Base-by-base conservation (phyloP, 176 grass and related monocot genomes). In the Poa pratensis region DNA sequence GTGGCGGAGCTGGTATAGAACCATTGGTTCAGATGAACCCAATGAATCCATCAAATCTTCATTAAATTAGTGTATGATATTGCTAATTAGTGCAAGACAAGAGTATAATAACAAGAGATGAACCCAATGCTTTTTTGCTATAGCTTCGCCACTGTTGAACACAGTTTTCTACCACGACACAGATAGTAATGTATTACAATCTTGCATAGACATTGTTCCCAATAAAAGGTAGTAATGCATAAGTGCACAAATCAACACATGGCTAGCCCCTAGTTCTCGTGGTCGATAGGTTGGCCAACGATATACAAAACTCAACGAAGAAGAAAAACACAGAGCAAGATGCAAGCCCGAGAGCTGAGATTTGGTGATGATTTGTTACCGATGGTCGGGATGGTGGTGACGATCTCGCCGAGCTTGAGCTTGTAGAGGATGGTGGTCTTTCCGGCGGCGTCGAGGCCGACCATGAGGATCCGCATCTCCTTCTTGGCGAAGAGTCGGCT, bases 321-420 rank as follows among this genome's bases (percentile, higher is more conserved):
- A 17, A 66, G 0, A 6, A 2, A 45, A 59, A 20, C 9, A 11
- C 26, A 10, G 51, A 30, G 8, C 78, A 63, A 26, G 55, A 54
- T 7, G 22, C 40, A 17, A 6, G 26, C 26, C 43, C 23, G 45
- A 45, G 2, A 54, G 57, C 27, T 12, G 27, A 10, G 45, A 24
- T 1, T 16, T 8, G 23, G 39, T 1, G 1, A 9, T 6, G 8
- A 50, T 28, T 9, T 3, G 48, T 78, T 6, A 90, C 89, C 89
- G 19, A 94, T 94, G 22, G 59, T 62, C 14, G 59, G 59, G 59
- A 62, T 62, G 59, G 59, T 62, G 59, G 59, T 62, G 59, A 62
- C 59, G 59, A 62, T 62, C 59, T 62, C 59, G 23, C 59, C 59
- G 11, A 62, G 59, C 59, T 62, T 62, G 13, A 62, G 59, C 59